These are phyloP conservation scores for Chaetomium olivaceum DNA, from an alignment of 2,329 filamentous ascomycete species.

Conservation along the genomic window DNA sequence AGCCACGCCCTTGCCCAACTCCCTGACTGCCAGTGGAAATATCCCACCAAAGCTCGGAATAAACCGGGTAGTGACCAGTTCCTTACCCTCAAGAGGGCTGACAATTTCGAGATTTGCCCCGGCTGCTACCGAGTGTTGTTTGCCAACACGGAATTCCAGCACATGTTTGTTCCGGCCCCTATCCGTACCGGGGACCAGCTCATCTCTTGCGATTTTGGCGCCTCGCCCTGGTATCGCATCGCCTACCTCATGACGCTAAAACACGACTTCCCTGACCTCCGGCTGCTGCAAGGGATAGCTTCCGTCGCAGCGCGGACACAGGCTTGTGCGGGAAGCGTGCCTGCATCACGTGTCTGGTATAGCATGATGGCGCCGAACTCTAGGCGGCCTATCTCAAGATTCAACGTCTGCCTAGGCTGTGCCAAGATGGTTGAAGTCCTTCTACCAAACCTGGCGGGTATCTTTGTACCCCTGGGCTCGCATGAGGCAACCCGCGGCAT, in stretches of 20 bases:
- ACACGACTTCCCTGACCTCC: slow-evolving; percentile 64
- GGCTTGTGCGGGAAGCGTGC: slow-evolving; percentile 59
- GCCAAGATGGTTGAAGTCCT: slow-evolving; percentile 70
- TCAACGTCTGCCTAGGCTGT: slow-evolving; percentile 75
- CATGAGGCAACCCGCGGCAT: slow-evolving; percentile 51
- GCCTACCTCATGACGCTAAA: slow-evolving; percentile 81
- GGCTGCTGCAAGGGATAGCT: slow-evolving; percentile 69
- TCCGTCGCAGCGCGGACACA: slow-evolving; percentile 58
- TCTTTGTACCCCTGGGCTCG: slow-evolving; percentile 59
- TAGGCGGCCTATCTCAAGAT: slow-evolving; percentile 64
- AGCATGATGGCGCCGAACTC: slow-evolving; percentile 70
- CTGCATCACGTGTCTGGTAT: slow-evolving; percentile 68
- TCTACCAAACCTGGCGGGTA: slow-evolving; percentile 69
- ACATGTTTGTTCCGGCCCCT: slow-evolving; percentile 64
- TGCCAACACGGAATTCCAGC: slow-evolving; percentile 64
- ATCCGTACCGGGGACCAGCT: slow-evolving; percentile 57
- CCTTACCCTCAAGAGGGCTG: slow-evolving; percentile 71
- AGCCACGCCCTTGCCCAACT: slow-evolving; percentile 50
- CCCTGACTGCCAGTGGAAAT: slow-evolving; percentile 68
- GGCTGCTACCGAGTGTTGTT: slow-evolving; percentile 75
- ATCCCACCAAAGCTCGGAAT: slow-evolving; percentile 42
- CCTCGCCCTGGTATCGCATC: slow-evolving; percentile 76
- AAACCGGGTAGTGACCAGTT: slow-evolving; percentile 70
- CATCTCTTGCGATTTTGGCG: slow-evolving; percentile 76
- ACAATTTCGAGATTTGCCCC: slow-evolving; percentile 78